Base-by-base conservation (phyloP, 1,284 basidiomycete species). In the Ceratobasidium sp. region DNA sequence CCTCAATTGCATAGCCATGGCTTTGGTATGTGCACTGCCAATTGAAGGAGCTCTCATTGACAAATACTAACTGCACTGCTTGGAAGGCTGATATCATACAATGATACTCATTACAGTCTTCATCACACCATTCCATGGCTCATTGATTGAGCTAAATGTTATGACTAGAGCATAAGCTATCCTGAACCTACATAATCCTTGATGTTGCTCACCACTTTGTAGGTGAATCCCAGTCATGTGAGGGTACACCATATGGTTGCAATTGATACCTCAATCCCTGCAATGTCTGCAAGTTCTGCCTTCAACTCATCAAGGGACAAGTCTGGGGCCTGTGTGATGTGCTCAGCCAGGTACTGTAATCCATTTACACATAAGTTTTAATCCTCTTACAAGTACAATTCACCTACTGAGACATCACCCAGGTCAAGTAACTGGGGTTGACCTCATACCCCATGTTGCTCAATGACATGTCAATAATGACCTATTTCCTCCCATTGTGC, bases 41-140 rank as follows among this genome's bases (percentile, higher is more conserved):
- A 54, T 73, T 64, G 39, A 50, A 30, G 4, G 52, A 47, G 33
- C 69, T 69, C 23, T 73, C 68, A 57, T 73, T 68, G 8, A 71
- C 57, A 69, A 72, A 73, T 0, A 73, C 72, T 9, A 70, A 62
- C 23, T 64, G 68, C 23, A 68, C 41, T 16, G 69, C 49, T 4
- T 33, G 25, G 25, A 56, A 36, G 5, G 14, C n/a, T 11, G 30
- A n/a, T 8, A 56, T 30, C 14, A 39, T 16, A 8, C 11, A n/a
- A 29, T 30, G 19, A 33, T 33, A 56, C 27, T 56, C 54, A 19
- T 29, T 19, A 36, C 54, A 33, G 11, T n/a, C 29, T 30, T 13
- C 30, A 19, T 56, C 54, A 11, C 19, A 33, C 30, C 54, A 6
- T 33, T 56, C 57, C 41, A 36, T 50, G 23, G 50, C 47, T 25